These are phyloP conservation scores for Gloeophyllum trabeum DNA, from an alignment of 768 basidiomycete genomes.

Conservation along the genomic window DNA sequence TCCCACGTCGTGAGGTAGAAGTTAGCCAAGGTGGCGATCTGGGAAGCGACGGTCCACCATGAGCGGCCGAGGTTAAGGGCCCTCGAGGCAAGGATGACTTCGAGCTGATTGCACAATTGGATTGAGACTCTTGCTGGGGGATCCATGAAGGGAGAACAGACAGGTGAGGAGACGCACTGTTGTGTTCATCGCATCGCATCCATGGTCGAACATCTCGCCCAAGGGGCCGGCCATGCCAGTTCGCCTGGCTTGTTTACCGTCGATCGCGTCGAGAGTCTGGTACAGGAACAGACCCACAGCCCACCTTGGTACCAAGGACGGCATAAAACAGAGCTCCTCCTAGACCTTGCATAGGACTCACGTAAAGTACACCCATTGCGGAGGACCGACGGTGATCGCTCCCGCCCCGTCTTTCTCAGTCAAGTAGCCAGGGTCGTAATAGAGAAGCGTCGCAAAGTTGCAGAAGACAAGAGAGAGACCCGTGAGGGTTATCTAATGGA, in stretches of 20 bases:
- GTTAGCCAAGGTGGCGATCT: slow-evolving; percentile 55
- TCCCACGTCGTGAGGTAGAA: slow-evolving; percentile 75
- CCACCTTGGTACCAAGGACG: slow-evolving; percentile 42
- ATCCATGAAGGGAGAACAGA: slow-evolving; percentile 1
- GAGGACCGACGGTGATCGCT: slow-evolving; percentile 47
- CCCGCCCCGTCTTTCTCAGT: slow-evolving; percentile 49
- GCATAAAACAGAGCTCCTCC: neutral
- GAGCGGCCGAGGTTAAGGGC: slow-evolving; percentile 88
- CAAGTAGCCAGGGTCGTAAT: slow-evolving; percentile 73
- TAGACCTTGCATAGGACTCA: slow-evolving; percentile 29
- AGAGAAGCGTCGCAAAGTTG: slow-evolving; percentile 77
- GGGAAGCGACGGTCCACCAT: slow-evolving; percentile 94
- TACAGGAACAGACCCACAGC: slow-evolving; percentile 83
- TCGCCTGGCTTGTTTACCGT: slow-evolving; percentile 91
- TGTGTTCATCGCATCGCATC: slow-evolving; percentile 94
- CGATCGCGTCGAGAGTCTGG: slow-evolving; percentile 82
- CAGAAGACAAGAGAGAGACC: slow-evolving; percentile 73
- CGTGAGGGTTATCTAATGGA: slow-evolving; percentile 75
- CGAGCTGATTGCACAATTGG: slow-evolving; percentile 52
- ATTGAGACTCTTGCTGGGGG: too few species aligned
- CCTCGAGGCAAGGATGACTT: slow-evolving; percentile 69
- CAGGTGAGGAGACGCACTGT: slow-evolving; percentile 39
- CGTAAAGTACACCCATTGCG: slow-evolving; percentile 89
- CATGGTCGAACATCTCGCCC: slow-evolving; percentile 98
- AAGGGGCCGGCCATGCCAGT: slow-evolving; percentile 97